phyloP scores from a whole-genome alignment of 2,329 filamentous ascomycete genomes.

The Atkinsonella hypoxylon region DNA sequence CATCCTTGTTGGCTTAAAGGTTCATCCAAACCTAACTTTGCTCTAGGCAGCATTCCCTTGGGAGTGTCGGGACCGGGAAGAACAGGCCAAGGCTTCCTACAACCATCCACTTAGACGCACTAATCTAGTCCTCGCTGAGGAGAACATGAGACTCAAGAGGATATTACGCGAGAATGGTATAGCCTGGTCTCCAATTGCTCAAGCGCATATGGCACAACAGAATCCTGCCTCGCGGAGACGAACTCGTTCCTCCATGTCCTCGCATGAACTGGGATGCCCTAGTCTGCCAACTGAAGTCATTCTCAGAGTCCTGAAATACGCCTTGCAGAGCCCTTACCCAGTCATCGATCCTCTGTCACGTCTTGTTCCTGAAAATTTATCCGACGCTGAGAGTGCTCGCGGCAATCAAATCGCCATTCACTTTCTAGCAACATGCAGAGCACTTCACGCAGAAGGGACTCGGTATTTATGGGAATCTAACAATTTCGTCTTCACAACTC shows the following conservation, averaged over 20 bases:
- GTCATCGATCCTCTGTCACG: constrained; percentile 43
- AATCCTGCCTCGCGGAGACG: constrained; percentile 20
- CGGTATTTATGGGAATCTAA: constrained; percentile 40
- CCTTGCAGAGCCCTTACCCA: constrained; percentile 34
- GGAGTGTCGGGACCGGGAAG: constrained; percentile 41
- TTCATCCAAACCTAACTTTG: neutral
- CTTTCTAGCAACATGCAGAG: constrained; percentile 39
- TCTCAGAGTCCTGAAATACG: constrained; percentile 38
- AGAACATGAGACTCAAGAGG: constrained; percentile 38
- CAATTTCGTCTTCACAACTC: constrained; percentile 42
- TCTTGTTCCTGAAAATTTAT: constrained; percentile 29
- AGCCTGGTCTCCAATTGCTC: constrained; percentile 32
- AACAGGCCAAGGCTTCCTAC: constrained; percentile 35
- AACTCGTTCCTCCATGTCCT: constrained; percentile 18
- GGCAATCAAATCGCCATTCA: constrained; percentile 39
- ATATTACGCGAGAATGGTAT: constrained; percentile 41
- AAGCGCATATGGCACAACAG: constrained; percentile 20
- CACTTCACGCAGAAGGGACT: constrained; percentile 36
- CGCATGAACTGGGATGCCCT: constrained; percentile 22
- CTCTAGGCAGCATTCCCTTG: constrained; percentile 27
- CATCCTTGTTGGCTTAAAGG: neutral
- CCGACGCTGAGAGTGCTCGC: constrained; percentile 29
- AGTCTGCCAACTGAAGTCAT: constrained; percentile 41
- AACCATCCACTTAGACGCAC: constrained; percentile 35
- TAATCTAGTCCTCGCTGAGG: constrained; percentile 33